Evolutionary conservation across 345 rosid genomes (phyloP).

Genomic region (Hirschfeldia incana): DNA sequence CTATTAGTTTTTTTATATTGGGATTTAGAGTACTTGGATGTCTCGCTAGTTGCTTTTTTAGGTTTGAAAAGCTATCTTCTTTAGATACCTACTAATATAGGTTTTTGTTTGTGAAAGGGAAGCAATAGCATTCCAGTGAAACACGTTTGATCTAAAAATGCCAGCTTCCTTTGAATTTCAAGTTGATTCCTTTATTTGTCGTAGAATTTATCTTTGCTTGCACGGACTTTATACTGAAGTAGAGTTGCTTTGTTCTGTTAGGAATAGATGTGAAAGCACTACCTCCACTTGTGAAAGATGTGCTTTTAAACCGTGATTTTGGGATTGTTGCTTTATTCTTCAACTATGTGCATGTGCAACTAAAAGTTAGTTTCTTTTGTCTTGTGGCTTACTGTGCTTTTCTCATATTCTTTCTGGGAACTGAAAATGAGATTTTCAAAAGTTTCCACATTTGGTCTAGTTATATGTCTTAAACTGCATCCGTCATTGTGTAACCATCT

Average conservation of each 20-base stretch:
- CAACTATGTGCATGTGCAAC: conserved; percentile 16
- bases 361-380: conserved; percentile 13
- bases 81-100: not conserved
- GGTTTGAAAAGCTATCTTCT: not conserved
- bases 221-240: not conserved
- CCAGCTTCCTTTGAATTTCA: not conserved
- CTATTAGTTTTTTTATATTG: not conserved
- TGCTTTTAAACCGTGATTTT: not conserved
- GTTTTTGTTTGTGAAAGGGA: conserved; percentile 11
- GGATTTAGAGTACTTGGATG: too few relatives aligned
- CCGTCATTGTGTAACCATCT: not conserved
- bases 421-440: conserved; percentile 4
- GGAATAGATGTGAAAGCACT: conserved; percentile 5
- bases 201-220: not conserved
- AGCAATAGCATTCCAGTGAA: not conserved
- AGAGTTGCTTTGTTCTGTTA: conserved; percentile 6
- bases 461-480: not conserved
- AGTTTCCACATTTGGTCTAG: not conserved
- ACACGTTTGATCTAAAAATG: conserved; percentile 3
- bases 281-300: not conserved
- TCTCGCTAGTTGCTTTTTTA: not conserved
- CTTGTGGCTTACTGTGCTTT: conserved; percentile 7
- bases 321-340: conserved; percentile 16
- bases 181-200: conserved; percentile 9
- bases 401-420: conserved; percentile 2